Conservation (phyloP, 306 rosid genomes). For the Lathyrus tuberosus region DNA sequence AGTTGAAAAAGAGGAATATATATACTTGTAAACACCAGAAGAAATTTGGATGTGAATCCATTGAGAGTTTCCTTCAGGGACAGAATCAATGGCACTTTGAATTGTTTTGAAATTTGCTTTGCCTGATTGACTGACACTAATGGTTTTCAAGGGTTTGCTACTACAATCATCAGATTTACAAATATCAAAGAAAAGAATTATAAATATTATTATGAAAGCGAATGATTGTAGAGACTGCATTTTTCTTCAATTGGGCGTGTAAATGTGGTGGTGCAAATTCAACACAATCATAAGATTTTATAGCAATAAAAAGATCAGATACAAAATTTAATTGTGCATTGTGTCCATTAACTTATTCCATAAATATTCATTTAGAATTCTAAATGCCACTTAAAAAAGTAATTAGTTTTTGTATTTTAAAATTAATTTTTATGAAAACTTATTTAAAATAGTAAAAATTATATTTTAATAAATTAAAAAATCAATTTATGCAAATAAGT, state of each 20-base stretch:
- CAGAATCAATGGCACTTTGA: conserved; percentile 45
- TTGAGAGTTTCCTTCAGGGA: conserved; percentile 30
- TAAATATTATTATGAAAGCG: not conserved
- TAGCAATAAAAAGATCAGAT: no score
- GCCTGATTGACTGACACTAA: conserved; percentile 19
- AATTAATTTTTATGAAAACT: no score
- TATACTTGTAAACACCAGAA: conserved; percentile 35
- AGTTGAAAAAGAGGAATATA: not conserved
- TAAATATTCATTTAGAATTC: no score
- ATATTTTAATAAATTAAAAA: no score
- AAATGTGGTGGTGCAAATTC: not conserved
- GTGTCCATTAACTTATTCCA: no score
- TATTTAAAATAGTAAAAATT: no score
- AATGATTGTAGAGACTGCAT: conserved; percentile 2
- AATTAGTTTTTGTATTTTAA: no score
- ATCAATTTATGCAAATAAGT: no score
- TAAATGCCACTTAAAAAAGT: no score
- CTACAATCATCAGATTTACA: conserved; percentile 34
- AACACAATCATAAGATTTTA: not conserved
- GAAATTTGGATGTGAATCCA: conserved; percentile 45
- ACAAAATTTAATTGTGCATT: no score
- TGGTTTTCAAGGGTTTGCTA: not conserved
- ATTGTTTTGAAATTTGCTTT: conserved; percentile 38
- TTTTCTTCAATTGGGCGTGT: not conserved
- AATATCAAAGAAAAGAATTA: not conserved